Evolutionary conservation across 2,329 filamentous ascomycete genomes (phyloP).

Genomic region (Fusarium sterilihyphosum): DNA sequence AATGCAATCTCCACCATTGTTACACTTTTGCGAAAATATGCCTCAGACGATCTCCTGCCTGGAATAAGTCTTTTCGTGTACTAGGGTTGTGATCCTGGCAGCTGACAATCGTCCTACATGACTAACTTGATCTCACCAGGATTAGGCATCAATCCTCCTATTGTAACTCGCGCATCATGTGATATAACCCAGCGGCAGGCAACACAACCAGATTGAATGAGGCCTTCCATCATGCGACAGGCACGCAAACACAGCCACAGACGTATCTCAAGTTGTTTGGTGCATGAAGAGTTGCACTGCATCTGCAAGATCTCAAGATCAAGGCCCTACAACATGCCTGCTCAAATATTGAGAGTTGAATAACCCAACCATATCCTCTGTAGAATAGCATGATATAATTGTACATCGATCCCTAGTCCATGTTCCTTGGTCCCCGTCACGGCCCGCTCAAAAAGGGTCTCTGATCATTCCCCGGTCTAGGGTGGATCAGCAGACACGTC

Average conservation of each 20-base stretch:
- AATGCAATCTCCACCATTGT: not conserved
- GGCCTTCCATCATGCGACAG: conserved; percentile 14
- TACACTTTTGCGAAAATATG: not conserved
- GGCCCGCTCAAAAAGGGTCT: conserved; percentile 10
- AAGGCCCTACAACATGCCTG: not conserved
- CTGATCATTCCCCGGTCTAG: conserved; percentile 8
- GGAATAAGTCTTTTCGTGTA: not conserved
- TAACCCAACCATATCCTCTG: not conserved
- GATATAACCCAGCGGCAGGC: conserved; percentile 12
- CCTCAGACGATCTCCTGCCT: not conserved
- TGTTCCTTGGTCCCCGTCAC: conserved; percentile 14
- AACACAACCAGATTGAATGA: not conserved
- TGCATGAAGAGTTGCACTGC: not conserved
- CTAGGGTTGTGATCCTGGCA: not conserved
- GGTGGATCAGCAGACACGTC: conserved; percentile 44
- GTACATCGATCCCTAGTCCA: not conserved
- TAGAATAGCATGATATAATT: conserved; percentile 11
- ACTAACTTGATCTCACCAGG: not conserved
- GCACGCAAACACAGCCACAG: conserved; percentile 2
- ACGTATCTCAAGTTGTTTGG: not conserved
- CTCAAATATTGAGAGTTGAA: rapidly evolving
- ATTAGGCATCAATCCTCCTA: conserved; percentile 21
- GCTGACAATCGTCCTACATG: conserved; percentile 10
- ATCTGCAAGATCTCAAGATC: not conserved
- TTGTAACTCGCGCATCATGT: conserved; percentile 22